These are phyloP conservation scores for Artemisia tridentata DNA, from an alignment of 129 eudicot species.

Conservation along the genomic window DNA sequence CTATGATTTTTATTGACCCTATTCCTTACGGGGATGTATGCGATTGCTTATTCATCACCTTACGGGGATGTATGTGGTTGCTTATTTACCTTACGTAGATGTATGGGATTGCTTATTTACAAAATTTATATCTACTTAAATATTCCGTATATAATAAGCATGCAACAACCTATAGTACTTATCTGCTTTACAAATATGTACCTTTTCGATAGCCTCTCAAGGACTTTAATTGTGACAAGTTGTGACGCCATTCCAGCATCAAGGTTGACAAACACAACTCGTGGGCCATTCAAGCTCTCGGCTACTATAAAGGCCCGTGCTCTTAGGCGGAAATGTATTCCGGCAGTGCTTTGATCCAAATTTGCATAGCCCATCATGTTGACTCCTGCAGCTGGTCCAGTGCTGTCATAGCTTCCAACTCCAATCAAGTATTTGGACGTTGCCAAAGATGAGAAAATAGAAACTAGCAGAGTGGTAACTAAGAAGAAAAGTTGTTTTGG, in stretches of 20 bases:
- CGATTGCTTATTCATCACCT: too few species aligned
- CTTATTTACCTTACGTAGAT: too few species aligned
- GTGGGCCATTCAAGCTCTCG: constrained; percentile 40
- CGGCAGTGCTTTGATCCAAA: constrained; percentile 51
- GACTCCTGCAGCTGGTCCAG: constrained; percentile 71
- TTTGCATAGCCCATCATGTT: constrained; percentile 83
- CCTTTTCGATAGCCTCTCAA: constrained; percentile 47
- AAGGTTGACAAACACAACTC: constrained; percentile 63
- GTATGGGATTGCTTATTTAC: too few species aligned
- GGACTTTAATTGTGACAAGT: constrained; percentile 65
- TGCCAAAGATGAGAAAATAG: constrained; percentile 5
- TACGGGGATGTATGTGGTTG: too few species aligned
- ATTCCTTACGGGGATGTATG: too few species aligned
- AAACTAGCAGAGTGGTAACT: constrained; percentile 17
- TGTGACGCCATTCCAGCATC: constrained; percentile 81
- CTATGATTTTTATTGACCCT: too few species aligned
- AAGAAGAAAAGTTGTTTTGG: constrained; percentile 7
- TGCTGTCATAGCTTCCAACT: constrained; percentile 67
- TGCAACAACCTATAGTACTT: too few species aligned
- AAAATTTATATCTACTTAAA: too few species aligned
- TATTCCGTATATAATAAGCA: too few species aligned
- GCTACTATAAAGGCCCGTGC: constrained; percentile 66
- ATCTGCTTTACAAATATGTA: neutral
- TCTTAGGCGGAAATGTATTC: constrained; percentile 63
- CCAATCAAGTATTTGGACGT: constrained; percentile 57